phyloP scores from a whole-genome alignment of 768 basidiomycete species.

The Hydnomerulius pinastri region DNA sequence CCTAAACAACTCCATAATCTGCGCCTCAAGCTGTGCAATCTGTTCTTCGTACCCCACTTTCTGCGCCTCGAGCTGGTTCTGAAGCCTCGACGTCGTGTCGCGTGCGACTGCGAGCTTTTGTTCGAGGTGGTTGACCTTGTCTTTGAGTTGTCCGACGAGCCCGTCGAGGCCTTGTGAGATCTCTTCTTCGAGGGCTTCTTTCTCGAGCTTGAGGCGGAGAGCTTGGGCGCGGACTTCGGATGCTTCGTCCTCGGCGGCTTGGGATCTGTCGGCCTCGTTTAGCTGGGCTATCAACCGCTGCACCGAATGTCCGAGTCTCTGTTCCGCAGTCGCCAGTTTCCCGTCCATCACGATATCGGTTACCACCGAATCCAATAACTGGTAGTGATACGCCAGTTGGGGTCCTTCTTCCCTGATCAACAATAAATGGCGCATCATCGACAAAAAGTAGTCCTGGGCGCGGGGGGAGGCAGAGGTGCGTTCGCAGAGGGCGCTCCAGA shows the following conservation, averaged over 20 bases:
- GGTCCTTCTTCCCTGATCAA: constrained; percentile 89
- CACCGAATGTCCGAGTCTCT: constrained; percentile 86
- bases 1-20: constrained; percentile 91
- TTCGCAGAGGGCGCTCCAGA: constrained; percentile 80
- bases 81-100: constrained; percentile 73
- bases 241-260: constrained; percentile 77
- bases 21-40: constrained; percentile 85
- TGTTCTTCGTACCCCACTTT: constrained; percentile 81
- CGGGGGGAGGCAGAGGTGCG: constrained; percentile 77
- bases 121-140: constrained; percentile 65
- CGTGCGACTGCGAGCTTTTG: constrained; percentile 79
- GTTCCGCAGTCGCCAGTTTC: constrained; percentile 81
- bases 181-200: constrained; percentile 81
- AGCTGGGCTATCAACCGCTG: constrained; percentile 86
- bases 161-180: constrained; percentile 81
- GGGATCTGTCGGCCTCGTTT: constrained; percentile 85
- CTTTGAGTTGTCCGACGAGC: constrained; percentile 79
- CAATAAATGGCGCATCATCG: constrained; percentile 92
- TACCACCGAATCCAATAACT: constrained; percentile 86
- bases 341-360: constrained; percentile 92
- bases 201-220: constrained; percentile 73
- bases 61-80: constrained; percentile 76
- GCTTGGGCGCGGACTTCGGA: constrained; percentile 64
- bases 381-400: constrained; percentile 83
- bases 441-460: constrained; percentile 83